These are phyloP conservation scores for Sungouiozyma intestinalis DNA, from an alignment of 805 yeast genomes.

Conservation along the genomic window DNA sequence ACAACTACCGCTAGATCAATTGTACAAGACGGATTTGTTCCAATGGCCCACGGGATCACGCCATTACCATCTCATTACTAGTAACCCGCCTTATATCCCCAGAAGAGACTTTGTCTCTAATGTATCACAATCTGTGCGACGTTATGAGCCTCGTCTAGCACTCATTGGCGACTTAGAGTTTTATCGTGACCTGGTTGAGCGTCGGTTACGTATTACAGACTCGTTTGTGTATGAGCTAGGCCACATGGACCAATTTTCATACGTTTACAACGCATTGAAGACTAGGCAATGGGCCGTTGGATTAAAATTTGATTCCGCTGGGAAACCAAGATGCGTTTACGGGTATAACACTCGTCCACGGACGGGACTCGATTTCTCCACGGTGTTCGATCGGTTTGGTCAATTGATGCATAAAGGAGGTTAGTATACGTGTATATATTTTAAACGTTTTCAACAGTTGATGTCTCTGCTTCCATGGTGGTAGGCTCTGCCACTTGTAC, in stretches of 20 bases:
- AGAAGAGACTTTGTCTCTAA: constrained; percentile 24
- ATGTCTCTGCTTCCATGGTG: constrained; percentile 9
- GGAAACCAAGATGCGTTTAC: constrained; percentile 46
- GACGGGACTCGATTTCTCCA: constrained; percentile 7
- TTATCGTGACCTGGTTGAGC: constrained; percentile 44
- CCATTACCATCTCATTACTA: constrained; percentile 31
- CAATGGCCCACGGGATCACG: background rate
- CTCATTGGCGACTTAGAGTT: constrained; percentile 71
- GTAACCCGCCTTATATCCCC: constrained; percentile 89
- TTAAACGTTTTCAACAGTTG: background rate
- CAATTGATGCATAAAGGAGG: constrained; percentile 3
- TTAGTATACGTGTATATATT: background rate
- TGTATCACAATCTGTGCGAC: constrained; percentile 53
- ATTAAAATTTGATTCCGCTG: constrained; percentile 39
- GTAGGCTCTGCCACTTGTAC: background rate
- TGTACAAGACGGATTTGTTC: background rate
- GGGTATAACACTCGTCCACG: constrained; percentile 39
- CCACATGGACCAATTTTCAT: constrained; percentile 42
- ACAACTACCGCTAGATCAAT: background rate
- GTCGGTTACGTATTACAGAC: constrained; percentile 32
- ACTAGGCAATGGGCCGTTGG: constrained; percentile 41
- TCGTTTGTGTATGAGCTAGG: constrained; percentile 79
- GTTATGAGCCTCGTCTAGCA: constrained; percentile 70
- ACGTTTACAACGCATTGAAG: constrained; percentile 20
- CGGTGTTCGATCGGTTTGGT: constrained; percentile 7